Evolutionary conservation across 352 stramenopile genomes (phyloP).

Genomic region (Phytophthora kernoviae): DNA sequence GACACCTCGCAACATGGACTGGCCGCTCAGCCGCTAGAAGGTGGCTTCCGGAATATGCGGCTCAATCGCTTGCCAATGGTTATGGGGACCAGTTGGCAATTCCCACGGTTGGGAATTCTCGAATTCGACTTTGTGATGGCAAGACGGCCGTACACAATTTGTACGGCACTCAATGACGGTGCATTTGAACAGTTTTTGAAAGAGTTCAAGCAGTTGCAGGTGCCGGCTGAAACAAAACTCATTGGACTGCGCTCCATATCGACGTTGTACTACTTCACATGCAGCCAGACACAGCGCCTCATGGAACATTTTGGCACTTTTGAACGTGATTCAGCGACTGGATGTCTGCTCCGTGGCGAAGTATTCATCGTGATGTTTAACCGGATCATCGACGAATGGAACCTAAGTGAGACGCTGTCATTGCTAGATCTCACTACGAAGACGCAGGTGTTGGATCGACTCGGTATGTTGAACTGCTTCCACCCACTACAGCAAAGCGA

Average conservation of each 20-base stretch:
- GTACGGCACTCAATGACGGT: conserved; percentile 63
- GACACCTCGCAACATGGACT: conserved; percentile 68
- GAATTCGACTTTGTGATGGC: conserved; percentile 82
- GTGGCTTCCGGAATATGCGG: conserved; percentile 62
- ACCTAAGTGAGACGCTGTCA: conserved; percentile 67
- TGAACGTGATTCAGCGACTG: conserved; percentile 58
- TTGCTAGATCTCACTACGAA: conserved; percentile 70
- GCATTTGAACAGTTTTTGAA: conserved; percentile 80
- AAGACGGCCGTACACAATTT: conserved; percentile 53
- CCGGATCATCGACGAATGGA: conserved; percentile 73
- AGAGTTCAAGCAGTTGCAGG: conserved; percentile 77
- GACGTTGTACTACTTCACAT: conserved; percentile 74
- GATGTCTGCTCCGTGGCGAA: conserved; percentile 61
- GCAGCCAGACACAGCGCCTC: conserved; percentile 65
- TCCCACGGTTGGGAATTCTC: conserved; percentile 64
- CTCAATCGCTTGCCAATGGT: conserved; percentile 65
- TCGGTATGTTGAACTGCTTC: conserved; percentile 69
- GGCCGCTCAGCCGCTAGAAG: conserved; percentile 39
- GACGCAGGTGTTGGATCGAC: conserved; percentile 63
- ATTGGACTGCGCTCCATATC: conserved; percentile 74
- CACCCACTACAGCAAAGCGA: conserved; percentile 63
- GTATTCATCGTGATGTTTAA: conserved; percentile 76
- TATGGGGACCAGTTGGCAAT: conserved; percentile 60
- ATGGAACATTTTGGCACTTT: conserved; percentile 86
- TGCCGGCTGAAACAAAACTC: conserved; percentile 66